Evolutionary conservation across 2,329 filamentous ascomycete species (phyloP), one percentile per base, ranked within the genome.

Genomic region (Ophiostoma piceae): DNA sequence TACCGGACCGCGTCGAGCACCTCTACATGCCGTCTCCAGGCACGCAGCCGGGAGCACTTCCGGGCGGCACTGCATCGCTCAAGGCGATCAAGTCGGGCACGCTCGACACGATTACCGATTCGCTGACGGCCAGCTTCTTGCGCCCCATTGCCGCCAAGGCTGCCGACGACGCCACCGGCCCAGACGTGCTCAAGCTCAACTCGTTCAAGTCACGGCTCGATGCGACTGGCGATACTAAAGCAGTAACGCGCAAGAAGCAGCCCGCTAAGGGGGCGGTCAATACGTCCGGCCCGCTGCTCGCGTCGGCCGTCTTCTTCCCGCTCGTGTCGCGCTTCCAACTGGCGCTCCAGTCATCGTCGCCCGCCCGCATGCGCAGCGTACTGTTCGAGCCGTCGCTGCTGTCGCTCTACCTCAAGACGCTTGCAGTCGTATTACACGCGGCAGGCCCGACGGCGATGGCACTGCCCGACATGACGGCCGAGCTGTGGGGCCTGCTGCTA

Each of bases 401-500:
- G 0, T 84, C 89, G 0, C 85, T 93, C 9, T 95, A 92, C 77
- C 81, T 98, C 43, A 94, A 96, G 78, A 99, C 95, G 0, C 83
- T 98, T 0, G 90, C 90, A 0, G 82, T 99, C 8, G 82, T 97
- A 43, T 81, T 98, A 65, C 90, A 97, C 74, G 91, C 94, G 0
- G 87, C 91, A 0, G 95, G 95, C 0, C 91, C 94, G 0, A 88
- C 90, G 69, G 94, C 91, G 0, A 82, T 94, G 0, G 84, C 87
- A 1, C 84, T 98, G 0, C 88, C 90, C 1, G 87, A 92, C 69
- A 88, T 97, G 83, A 97, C 93, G 1, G 83, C 87, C 11, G 92
- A 97, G 79, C 86, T 96, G 22, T 94, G 94, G 87, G 86, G 90
- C 65, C 80, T 99, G n/a, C 81, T 98, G 2, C 86, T 97, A 0